Evolutionary conservation across 2,329 filamentous ascomycete genomes (phyloP), one percentile per base, ranked within the genome.

Genomic region (Cladosporium halotolerans): DNA sequence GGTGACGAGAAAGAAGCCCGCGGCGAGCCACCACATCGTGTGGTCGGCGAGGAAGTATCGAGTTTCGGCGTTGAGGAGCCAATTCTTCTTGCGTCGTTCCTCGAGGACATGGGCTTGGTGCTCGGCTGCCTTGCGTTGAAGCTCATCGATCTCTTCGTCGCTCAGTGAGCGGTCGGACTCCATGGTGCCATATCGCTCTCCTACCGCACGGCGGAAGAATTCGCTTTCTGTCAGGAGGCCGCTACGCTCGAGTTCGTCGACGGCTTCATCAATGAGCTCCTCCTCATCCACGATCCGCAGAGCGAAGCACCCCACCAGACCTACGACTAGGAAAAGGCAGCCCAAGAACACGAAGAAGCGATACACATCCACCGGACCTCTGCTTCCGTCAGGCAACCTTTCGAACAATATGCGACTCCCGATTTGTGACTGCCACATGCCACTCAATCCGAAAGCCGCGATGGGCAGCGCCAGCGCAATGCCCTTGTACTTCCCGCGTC

Each of bases 21-120:
- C 75, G 0, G 92, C 89, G 60, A 99, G 85, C 67, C 84, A 88
- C 92, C 92, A 99, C 92, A 97, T 97, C 10, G 90, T 96, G 56
- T 81, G 84, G 62, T 99, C 93, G 19, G 81, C 79, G 9, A 99
- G 77, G 69, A 97, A 99, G 3, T 83, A 78, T 10, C 84, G 79
- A 0, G 93, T 97, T 68, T 96, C 92, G 42, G 88, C 89, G 63
- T 97, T 97, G 60, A 97, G 79, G 3, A 96, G 78, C 84, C 86
- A 93, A 13, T 84, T 84, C 77, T 96, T 96, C 76, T 92, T 95
- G 58, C 83, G 76, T 38, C 79, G 72, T 60, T 82, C 79, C 58
- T 81, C 76, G 52, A 78, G 73, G 31, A 75, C 73, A 34, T 72
- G 70, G 3, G 65, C 63, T 53, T 73, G 76, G 48, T 75, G 61